Conservation (phyloP, 345 rosid species). For the Salix caprea region DNA sequence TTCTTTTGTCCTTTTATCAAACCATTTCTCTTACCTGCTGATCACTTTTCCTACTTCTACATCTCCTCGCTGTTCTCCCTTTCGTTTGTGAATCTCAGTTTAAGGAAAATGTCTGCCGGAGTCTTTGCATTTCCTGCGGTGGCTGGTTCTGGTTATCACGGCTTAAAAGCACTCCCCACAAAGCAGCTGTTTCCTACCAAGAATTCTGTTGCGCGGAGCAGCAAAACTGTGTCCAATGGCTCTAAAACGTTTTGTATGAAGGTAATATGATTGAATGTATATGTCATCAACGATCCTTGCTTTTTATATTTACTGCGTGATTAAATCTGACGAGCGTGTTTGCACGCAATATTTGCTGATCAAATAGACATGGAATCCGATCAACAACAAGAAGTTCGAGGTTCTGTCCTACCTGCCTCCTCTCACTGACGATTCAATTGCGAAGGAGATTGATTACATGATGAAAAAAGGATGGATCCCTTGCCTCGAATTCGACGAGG, state of each 20-base stretch:
- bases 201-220: conserved; percentile 38
- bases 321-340: not conserved
- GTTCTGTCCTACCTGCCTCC: conserved; percentile 54
- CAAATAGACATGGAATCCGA: conserved; percentile 62
- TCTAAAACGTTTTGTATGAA: conserved; percentile 55
- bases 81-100: not conserved
- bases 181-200: conserved; percentile 28
- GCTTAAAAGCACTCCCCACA: conserved; percentile 30
- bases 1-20: conserved; percentile 23
- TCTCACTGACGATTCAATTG: conserved; percentile 40
- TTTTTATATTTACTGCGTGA: too few relatives aligned
- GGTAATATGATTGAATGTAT: conserved; percentile 25
- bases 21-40: conserved; percentile 3
- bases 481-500: conserved; percentile 72
- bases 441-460: conserved; percentile 62
- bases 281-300: not conserved
- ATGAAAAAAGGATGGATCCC: conserved; percentile 65
- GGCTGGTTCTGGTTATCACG: conserved; percentile 25
- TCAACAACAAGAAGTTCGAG: conserved; percentile 52
- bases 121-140: conserved; percentile 32
- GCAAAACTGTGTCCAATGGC: conserved; percentile 51
- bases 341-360: not conserved
- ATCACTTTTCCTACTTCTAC: not conserved
- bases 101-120: conserved; percentile 43
- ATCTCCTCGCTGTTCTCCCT: not conserved